phyloP scores from a whole-genome alignment of 768 basidiomycete species.

The Leccinum broughii region DNA sequence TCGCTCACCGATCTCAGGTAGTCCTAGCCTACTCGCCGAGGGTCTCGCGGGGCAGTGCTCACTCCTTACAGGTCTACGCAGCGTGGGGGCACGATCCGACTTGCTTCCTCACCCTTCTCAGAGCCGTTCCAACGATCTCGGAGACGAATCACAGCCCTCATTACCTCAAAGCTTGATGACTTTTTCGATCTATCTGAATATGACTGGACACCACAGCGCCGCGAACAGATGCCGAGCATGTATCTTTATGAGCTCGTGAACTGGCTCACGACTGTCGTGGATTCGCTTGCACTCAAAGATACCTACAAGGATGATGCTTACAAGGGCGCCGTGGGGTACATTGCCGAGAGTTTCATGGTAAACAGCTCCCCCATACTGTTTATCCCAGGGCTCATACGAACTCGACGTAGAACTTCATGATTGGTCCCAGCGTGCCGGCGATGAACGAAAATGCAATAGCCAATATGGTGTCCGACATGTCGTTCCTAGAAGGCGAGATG shows the following conservation, averaged over 20 bases:
- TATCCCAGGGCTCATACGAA: constrained; percentile 5
- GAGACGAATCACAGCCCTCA: constrained; percentile 75
- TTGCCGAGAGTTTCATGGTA: constrained; percentile 88
- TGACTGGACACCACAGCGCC: constrained; percentile 79
- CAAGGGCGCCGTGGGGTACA: constrained; percentile 82
- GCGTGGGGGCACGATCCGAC: constrained; percentile 76
- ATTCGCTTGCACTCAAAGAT: constrained; percentile 82
- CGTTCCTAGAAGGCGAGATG: constrained; percentile 87
- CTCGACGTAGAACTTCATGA: constrained; percentile 64
- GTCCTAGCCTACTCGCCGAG: constrained; percentile 11
- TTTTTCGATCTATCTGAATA: constrained; percentile 97
- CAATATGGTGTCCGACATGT: constrained; percentile 83
- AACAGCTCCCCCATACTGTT: constrained; percentile 22
- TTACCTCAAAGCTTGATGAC: constrained; percentile 89
- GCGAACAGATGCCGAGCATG: constrained; percentile 82
- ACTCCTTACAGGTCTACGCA: constrained; percentile 66
- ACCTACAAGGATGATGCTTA: constrained; percentile 89
- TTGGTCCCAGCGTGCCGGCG: constrained; percentile 68
- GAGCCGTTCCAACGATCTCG: constrained; percentile 67
- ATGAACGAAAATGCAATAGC: constrained; percentile 90
- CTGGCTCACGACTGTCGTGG: constrained; percentile 95
- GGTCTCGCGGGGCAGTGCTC: constrained; percentile 1
- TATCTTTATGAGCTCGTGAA: constrained; percentile 94
- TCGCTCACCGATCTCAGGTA: constrained; percentile 83
- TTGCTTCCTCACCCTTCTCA: constrained; percentile 67